Conservation (phyloP, 225 moss, liverwort and hornwort species). For the Polytrichum commune region DNA sequence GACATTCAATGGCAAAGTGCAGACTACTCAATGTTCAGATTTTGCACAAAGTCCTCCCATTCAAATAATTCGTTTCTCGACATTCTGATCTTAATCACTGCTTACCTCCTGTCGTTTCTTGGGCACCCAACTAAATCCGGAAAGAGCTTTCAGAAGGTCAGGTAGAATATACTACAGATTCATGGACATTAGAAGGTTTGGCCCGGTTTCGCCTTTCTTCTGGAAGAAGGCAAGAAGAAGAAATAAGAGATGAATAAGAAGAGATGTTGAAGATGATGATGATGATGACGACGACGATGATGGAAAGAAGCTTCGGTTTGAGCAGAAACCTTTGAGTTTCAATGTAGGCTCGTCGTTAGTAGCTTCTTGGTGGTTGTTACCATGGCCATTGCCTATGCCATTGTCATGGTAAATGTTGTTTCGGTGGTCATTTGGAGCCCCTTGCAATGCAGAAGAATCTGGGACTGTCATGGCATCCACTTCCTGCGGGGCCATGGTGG, state of each 20-base stretch:
- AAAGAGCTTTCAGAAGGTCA: not conserved
- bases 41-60: not conserved
- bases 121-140: not conserved
- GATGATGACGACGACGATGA: too few relatives aligned
- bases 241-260: not conserved
- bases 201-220: not conserved
- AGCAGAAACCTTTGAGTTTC: conserved; percentile 30
- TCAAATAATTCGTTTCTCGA: not conserved
- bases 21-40: not conserved
- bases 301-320: conserved; percentile 2
- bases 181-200: not conserved
- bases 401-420: not conserved
- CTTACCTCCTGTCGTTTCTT: not conserved
- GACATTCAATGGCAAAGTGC: not conserved
- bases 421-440: conserved; percentile 5
- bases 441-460: conserved; percentile 8
- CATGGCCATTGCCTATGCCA: too few relatives aligned
- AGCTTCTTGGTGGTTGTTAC: too few relatives aligned
- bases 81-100: not conserved
- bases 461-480: conserved; percentile 5
- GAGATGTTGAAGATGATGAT: too few relatives aligned
- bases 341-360: conserved; percentile 7
- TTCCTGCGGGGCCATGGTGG: conserved; percentile 31
- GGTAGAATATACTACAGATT: not conserved
- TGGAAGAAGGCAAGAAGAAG: not conserved